Evolutionary conservation across 441 rosid species (phyloP).

Genomic region (Brassica balearica): DNA sequence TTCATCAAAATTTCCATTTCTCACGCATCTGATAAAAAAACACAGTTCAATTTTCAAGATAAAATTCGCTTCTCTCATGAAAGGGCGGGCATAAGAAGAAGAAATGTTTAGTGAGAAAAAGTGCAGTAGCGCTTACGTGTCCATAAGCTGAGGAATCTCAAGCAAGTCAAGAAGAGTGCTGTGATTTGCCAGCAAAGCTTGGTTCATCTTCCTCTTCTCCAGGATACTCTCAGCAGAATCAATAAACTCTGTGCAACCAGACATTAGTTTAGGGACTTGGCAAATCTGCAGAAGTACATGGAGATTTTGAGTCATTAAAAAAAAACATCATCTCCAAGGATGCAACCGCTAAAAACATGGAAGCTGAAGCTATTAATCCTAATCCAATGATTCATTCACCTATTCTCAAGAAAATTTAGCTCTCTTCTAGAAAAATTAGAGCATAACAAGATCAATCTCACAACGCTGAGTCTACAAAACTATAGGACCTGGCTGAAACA

Average conservation of each 20-base stretch:
- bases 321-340: neutral
- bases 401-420: constrained; percentile 10
- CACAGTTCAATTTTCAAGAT: constrained; percentile 12
- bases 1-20: constrained; percentile 95
- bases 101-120: neutral
- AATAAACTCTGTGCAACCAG: constrained; percentile 87
- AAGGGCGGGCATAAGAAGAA: constrained; percentile 28
- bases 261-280: constrained; percentile 77
- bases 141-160: constrained; percentile 99
- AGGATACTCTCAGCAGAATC: constrained; percentile 85
- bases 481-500: neutral
- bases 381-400: constrained; percentile 37
- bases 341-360: constrained; percentile 20
- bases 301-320: neutral
- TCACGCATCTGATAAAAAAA: constrained; percentile 74
- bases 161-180: constrained; percentile 95
- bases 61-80: neutral
- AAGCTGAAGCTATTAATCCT: constrained; percentile 6
- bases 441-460: neutral
- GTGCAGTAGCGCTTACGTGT: constrained; percentile 67
- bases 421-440: neutral
- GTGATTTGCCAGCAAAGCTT: constrained; percentile 82
- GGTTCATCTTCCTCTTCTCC: constrained; percentile 96
- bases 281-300: constrained; percentile 53
- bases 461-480: neutral